phyloP scores from a whole-genome alignment of 352 stramenopile genomes.

The Phytopythium kandeliae region DNA sequence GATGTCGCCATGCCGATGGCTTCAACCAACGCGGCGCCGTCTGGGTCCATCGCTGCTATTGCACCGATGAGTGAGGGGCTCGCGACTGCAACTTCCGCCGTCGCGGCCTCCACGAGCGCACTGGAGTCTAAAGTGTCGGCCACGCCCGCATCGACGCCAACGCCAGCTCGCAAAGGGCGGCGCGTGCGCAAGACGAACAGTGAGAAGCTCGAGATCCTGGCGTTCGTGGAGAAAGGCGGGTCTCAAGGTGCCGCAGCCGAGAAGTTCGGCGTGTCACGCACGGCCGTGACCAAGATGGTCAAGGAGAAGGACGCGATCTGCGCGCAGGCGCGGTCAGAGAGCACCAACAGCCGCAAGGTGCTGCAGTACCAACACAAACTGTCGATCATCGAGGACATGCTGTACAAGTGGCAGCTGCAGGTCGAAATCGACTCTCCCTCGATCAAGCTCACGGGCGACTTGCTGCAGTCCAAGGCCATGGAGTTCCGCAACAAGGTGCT shows the following conservation, averaged over 20 bases:
- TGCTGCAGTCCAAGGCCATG: slow-evolving; percentile 74
- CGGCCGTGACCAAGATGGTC: slow-evolving; percentile 83
- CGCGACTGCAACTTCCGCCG: no score
- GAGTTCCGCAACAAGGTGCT: slow-evolving; percentile 82
- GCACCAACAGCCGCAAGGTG: slow-evolving; percentile 69
- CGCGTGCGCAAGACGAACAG: slow-evolving; percentile 78
- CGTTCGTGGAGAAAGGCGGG: slow-evolving; percentile 72
- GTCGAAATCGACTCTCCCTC: slow-evolving; percentile 58
- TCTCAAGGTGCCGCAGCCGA: slow-evolving; percentile 71
- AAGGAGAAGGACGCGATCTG: slow-evolving; percentile 76
- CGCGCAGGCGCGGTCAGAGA: slow-evolving; percentile 60
- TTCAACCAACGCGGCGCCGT: neutral
- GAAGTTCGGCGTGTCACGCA: slow-evolving; percentile 78
- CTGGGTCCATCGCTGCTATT: neutral
- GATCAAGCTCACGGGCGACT: slow-evolving; percentile 67
- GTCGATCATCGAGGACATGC: slow-evolving; percentile 81
- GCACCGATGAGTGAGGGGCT: neutral
- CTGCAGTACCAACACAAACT: slow-evolving; percentile 82
- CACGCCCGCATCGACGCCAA: neutral
- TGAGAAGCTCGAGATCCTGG: slow-evolving; percentile 81
- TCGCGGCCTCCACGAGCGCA: no score
- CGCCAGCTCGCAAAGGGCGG: slow-evolving; percentile 27
- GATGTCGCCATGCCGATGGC: neutral
- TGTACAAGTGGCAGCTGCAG: slow-evolving; percentile 84
- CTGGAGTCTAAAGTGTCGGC: neutral